Conservation (phyloP, 257 asterid genomes). For the Nicotiana sylvestris region DNA sequence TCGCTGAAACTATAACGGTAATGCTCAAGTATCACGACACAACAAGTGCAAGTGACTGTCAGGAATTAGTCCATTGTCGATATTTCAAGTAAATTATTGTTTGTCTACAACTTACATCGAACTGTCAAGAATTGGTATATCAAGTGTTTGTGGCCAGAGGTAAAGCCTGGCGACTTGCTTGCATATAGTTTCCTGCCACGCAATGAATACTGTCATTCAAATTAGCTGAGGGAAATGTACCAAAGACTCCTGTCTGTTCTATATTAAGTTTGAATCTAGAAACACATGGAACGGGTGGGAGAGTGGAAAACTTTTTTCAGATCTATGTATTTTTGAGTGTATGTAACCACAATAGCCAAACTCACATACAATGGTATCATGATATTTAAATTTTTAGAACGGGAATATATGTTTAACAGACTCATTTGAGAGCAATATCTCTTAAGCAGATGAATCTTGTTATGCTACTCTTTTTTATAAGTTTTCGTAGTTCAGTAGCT, state of each 20-base stretch:
- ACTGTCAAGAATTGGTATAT: slow-evolving; percentile 61
- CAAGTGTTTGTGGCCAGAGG: slow-evolving; percentile 69
- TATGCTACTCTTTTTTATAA: background rate
- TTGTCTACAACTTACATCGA: slow-evolving; percentile 49
- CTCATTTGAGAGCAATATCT: background rate
- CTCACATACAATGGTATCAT: background rate
- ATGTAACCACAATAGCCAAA: background rate
- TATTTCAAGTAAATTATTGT: background rate
- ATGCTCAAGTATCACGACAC: background rate
- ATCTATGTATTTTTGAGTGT: background rate
- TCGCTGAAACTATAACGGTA: background rate
- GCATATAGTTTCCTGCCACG: slow-evolving; percentile 51
- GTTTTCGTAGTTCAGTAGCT: background rate
- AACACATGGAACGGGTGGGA: background rate
- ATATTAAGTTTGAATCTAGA: background rate
- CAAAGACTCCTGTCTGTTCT: background rate
- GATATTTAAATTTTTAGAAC: background rate
- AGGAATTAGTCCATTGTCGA: background rate
- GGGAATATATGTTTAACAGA: background rate
- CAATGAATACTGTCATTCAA: background rate
- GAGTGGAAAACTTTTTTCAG: background rate
- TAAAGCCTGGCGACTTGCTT: slow-evolving; percentile 53
- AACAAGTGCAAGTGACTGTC: background rate
- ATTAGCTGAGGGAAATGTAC: background rate
- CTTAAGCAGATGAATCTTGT: background rate